A percentile compares a stretch with the other conserved stretches of the same genome.
Conservation (phyloP, 495 filamentous ascomycete genomes). For the Geopyxis carbonaria region DNA sequence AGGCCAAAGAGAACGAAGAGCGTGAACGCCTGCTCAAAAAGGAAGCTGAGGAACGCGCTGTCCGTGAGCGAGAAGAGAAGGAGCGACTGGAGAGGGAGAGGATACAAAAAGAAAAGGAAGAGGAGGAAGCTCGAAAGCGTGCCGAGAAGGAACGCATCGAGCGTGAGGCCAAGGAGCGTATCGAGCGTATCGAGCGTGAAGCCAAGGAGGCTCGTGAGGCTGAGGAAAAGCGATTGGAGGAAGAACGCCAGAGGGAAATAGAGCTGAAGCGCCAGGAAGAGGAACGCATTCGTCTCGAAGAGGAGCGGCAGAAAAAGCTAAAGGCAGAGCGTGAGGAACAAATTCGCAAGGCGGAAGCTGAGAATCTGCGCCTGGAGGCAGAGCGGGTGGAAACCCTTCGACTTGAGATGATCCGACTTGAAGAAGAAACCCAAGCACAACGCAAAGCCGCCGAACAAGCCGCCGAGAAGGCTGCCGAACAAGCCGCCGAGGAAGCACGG, state of each 20-base stretch:
- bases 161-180: constrained; percentile 1
- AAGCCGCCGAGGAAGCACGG: constrained; percentile 1
- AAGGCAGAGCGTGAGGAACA: background rate
- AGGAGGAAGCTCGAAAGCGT: constrained; percentile 10
- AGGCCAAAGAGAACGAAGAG: background rate
- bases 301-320: background rate
- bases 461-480: constrained; percentile 13
- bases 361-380: constrained; percentile 18
- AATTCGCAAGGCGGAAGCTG: constrained; percentile 11
- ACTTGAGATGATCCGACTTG: constrained; percentile 10
- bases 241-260: constrained; percentile 7
- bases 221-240: constrained; percentile 12
- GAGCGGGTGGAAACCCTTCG: constrained; percentile 11
- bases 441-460: constrained; percentile 17
- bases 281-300: too few species aligned
- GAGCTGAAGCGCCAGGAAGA: constrained; percentile 1
- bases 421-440: constrained; percentile 11
- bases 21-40: constrained; percentile 5
- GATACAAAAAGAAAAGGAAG: constrained; percentile 2
- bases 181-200: constrained; percentile 6
- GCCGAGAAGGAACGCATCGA: constrained; percentile 9
- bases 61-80: constrained; percentile 15
- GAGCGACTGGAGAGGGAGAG: constrained; percentile 13
- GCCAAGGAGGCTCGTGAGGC: constrained; percentile 4
- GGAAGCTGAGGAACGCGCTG: constrained; percentile 13